A percentile compares a stretch with the other conserved stretches of the same genome.
These are phyloP conservation scores for Hanseniaspora mollemarum DNA, from an alignment of 805 yeast species.

Conservation along the genomic window DNA sequence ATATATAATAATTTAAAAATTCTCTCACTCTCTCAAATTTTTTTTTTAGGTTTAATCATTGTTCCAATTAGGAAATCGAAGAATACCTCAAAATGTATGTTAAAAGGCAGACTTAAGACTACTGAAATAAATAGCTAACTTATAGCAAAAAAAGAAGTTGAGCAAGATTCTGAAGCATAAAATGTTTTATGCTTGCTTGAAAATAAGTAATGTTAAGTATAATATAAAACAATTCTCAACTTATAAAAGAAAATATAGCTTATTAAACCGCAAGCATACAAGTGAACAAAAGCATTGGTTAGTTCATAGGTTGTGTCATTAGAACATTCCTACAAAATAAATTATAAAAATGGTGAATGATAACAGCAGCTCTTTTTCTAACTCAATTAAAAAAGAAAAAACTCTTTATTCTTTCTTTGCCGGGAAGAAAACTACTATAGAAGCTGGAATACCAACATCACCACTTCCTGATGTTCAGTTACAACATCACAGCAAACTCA, in stretches of 20 bases:
- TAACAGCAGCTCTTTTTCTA: neutral
- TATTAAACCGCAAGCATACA: no score
- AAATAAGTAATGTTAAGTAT: no score
- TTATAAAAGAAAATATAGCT: no score
- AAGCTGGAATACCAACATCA: neutral
- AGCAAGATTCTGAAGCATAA: no score
- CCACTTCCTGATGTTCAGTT: neutral
- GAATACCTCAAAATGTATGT: slow-evolving; percentile 9
- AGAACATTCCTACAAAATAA: no score
- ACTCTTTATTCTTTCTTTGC: neutral
- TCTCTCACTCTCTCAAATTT: slow-evolving; percentile 7
- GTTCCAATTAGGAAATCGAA: slow-evolving; percentile 1
- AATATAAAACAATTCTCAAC: no score
- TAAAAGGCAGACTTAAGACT: neutral
- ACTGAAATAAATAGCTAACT: neutral
- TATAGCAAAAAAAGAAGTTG: neutral
- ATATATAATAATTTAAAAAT: slow-evolving; percentile 1
- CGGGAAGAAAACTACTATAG: neutral
- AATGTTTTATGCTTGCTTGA: no score
- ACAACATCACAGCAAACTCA: neutral
- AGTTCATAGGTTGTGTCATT: no score
- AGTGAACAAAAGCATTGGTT: no score
- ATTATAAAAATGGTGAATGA: no score
- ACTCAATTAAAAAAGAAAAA: neutral
- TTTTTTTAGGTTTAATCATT: neutral